These are phyloP conservation scores for Gossypioides kirkii DNA, from an alignment of 345 rosid genomes.

Conservation along the genomic window DNA sequence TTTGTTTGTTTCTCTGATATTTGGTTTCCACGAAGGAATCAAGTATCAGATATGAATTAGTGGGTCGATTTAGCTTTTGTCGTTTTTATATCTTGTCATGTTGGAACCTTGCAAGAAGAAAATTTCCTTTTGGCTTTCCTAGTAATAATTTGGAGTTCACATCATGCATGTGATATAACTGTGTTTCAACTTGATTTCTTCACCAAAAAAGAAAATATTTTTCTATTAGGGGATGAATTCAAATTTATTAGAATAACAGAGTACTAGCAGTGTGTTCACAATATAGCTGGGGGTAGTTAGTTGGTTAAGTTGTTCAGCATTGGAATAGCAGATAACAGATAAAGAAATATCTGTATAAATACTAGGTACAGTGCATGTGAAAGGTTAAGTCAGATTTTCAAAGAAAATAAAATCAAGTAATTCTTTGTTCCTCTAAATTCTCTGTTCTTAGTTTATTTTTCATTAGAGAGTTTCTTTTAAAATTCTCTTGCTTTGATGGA, in stretches of 20 bases:
- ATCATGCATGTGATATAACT: neutral
- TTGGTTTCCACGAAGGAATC: neutral
- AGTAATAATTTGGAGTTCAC: neutral
- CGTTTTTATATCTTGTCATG: neutral
- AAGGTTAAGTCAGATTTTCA: no score
- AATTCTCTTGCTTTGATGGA: neutral
- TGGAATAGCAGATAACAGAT: no score
- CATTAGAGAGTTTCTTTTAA: no score
- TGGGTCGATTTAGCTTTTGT: neutral
- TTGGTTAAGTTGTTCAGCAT: no score
- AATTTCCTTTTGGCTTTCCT: slow-evolving; percentile 15
- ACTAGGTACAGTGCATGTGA: no score
- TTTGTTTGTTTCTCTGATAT: neutral
- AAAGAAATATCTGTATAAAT: no score
- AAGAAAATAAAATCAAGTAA: no score
- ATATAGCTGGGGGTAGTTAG: no score
- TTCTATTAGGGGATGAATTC: neutral
- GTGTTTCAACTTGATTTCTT: neutral
- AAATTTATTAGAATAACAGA: no score
- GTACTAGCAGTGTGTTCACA: no score
- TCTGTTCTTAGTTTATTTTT: no score
- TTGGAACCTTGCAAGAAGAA: neutral
- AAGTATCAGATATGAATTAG: neutral
- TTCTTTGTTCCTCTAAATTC: no score
- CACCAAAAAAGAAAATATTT: neutral